Conservation (phyloP, 768 basidiomycete species). For the Grammothele lineata region DNA sequence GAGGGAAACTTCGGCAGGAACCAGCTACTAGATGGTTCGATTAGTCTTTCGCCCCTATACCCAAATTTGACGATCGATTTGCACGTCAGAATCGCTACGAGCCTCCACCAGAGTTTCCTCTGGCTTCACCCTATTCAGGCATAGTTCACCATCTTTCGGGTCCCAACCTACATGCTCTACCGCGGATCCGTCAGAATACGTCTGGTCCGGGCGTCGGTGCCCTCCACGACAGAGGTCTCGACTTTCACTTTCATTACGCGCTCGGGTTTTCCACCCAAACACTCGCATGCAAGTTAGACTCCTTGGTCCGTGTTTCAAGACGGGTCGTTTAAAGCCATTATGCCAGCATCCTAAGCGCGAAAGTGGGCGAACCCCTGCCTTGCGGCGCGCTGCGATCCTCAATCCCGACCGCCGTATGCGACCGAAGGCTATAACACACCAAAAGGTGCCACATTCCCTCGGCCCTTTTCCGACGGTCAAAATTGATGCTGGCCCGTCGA, state of each 20-base stretch:
- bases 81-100: constrained; percentile 95
- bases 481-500: constrained; percentile 68
- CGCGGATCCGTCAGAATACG: constrained; percentile 69
- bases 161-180: constrained; percentile 84
- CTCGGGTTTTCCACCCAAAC: no score
- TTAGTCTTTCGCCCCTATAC: constrained; percentile 96
- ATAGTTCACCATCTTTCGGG: constrained; percentile 91
- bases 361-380: no score
- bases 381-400: no score
- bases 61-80: constrained; percentile 94
- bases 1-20: constrained; percentile 89
- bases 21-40: constrained; percentile 90
- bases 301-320: no score
- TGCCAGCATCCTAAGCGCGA: no score
- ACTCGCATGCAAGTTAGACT: no score
- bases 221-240: constrained; percentile 57
- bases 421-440: constrained; percentile 74
- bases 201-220: constrained; percentile 75
- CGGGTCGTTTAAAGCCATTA: no score
- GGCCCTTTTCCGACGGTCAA: constrained; percentile 53
- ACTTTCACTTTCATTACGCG: no score
- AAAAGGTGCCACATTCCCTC: constrained; percentile 59
- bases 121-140: constrained; percentile 87
- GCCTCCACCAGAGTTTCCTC: constrained; percentile 95
- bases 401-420: no score